Evolutionary conservation across 441 rosid species (phyloP).

Genomic region (Eruca vesicaria): DNA sequence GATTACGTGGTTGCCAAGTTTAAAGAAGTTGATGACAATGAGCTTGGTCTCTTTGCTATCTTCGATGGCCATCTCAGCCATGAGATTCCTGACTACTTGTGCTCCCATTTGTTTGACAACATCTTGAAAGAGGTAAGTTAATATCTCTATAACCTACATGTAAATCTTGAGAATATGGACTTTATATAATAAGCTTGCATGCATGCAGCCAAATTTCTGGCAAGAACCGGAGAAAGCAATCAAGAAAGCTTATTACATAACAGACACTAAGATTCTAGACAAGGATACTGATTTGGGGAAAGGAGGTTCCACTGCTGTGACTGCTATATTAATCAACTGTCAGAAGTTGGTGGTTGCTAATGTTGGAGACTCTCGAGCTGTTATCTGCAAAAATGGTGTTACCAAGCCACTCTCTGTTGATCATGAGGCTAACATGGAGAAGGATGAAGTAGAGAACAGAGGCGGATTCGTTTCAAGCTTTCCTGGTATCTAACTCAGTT

Average conservation of each 20-base stretch:
- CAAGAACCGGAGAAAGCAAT: constrained; percentile 66
- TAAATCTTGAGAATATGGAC: neutral
- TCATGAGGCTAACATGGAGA: constrained; percentile 81
- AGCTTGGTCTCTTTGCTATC: constrained; percentile 93
- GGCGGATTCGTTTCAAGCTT: constrained; percentile 89
- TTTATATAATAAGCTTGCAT: neutral
- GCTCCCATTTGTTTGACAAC: constrained; percentile 68
- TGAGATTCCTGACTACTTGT: constrained; percentile 70
- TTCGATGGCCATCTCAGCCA: constrained; percentile 91
- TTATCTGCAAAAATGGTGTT: constrained; percentile 59
- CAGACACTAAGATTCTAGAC: constrained; percentile 63
- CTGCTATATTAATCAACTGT: constrained; percentile 75
- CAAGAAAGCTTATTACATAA: constrained; percentile 63
- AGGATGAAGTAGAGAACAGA: constrained; percentile 60
- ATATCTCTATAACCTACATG: neutral
- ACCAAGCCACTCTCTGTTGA: constrained; percentile 79
- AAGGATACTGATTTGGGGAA: constrained; percentile 63
- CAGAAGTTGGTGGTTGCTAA: constrained; percentile 76
- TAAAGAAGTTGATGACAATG: constrained; percentile 69
- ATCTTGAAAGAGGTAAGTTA: constrained; percentile 70
- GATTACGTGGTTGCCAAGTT: constrained; percentile 76
- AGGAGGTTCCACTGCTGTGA: constrained; percentile 96
- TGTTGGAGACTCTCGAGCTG: constrained; percentile 93
- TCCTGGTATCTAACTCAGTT: constrained; percentile 52
- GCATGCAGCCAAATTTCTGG: constrained; percentile 63